Percentiles rank a stretch among this genome's conserved stretches.
Conservation (phyloP, 1,284 basidiomycete genomes). For the Moniliophthora roreri region DNA sequence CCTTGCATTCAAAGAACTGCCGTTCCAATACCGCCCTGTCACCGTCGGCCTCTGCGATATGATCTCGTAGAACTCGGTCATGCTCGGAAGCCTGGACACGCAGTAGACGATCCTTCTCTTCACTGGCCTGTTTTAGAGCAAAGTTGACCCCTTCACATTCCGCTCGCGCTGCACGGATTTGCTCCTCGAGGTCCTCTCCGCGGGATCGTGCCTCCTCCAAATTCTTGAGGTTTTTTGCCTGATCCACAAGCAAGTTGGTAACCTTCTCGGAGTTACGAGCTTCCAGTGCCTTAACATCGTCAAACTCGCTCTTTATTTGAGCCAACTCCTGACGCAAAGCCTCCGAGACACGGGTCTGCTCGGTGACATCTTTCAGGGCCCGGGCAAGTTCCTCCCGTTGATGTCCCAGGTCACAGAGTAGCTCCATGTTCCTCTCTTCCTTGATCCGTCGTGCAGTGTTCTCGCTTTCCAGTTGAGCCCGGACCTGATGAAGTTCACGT, state of each 20-base stretch:
- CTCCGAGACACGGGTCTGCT: slow-evolving; percentile 63
- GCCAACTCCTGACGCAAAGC: slow-evolving; percentile 69
- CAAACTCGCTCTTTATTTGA: slow-evolving; percentile 60
- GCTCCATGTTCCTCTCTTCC: slow-evolving; percentile 67
- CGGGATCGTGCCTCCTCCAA: slow-evolving; percentile 74
- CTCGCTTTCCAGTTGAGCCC: slow-evolving; percentile 65
- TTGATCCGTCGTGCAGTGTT: slow-evolving; percentile 54
- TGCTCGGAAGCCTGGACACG: slow-evolving; percentile 77
- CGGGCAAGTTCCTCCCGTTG: slow-evolving; percentile 59
- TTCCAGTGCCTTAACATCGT: slow-evolving; percentile 75
- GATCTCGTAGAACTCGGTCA: slow-evolving; percentile 82
- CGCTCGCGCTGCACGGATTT: slow-evolving; percentile 63
- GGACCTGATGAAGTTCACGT: slow-evolving; percentile 63
- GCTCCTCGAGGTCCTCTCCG: slow-evolving; percentile 71
- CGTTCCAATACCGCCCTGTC: slow-evolving; percentile 88
- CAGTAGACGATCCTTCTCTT: slow-evolving; percentile 76
- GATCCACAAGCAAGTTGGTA: slow-evolving; percentile 68
- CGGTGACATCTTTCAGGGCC: slow-evolving; percentile 69
- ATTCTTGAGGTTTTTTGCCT: slow-evolving; percentile 64
- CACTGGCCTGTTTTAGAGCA: slow-evolving; percentile 64
- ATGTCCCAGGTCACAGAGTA: slow-evolving; percentile 57
- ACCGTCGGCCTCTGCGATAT: slow-evolving; percentile 88
- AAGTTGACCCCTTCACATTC: slow-evolving; percentile 69
- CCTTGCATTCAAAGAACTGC: slow-evolving; percentile 77
- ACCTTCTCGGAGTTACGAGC: slow-evolving; percentile 64